A percentile compares a stretch with the other conserved stretches of the same genome.
Evolutionary conservation across 495 filamentous ascomycete species (phyloP).

Genomic region (Podospora pseudoanserina): DNA sequence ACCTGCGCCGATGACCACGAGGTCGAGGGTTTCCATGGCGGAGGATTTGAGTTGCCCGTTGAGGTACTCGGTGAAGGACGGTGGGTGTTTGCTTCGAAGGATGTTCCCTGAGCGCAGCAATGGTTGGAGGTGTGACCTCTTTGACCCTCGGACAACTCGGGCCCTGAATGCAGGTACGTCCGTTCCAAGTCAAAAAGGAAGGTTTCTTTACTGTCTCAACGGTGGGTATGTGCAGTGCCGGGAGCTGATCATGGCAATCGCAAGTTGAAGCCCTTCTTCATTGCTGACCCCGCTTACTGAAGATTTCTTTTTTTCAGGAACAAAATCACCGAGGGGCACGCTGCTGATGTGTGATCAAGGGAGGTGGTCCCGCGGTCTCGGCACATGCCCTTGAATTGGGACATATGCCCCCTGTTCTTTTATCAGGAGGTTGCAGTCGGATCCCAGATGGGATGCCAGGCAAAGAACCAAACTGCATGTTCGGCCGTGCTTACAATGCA

Average conservation of each 20-base stretch:
- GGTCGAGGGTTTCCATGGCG: constrained; percentile 42
- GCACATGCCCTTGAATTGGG: neutral
- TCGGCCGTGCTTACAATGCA: neutral
- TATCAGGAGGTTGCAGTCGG: constrained; percentile 1
- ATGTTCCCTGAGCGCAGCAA: neutral
- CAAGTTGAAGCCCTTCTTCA: neutral
- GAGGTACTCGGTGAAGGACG: neutral
- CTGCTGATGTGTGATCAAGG: neutral
- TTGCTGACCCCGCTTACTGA: neutral
- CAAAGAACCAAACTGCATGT: neutral
- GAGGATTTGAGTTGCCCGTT: neutral
- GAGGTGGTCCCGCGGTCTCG: neutral
- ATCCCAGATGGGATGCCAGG: constrained; percentile 6
- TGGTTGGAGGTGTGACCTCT: neutral
- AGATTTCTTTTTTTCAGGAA: neutral
- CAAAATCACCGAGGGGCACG: neutral
- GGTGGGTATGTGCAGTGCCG: neutral
- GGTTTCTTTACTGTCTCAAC: neutral
- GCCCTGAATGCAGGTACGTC: neutral
- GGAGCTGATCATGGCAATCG: neutral
- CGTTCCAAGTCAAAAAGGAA: neutral
- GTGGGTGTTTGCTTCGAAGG: neutral
- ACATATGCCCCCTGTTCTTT: neutral
- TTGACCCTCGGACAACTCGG: neutral
- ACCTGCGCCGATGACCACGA: constrained; percentile 47